phyloP scores from a whole-genome alignment of 2,329 filamentous ascomycete genomes.

The Neoarthrinium moseri region DNA sequence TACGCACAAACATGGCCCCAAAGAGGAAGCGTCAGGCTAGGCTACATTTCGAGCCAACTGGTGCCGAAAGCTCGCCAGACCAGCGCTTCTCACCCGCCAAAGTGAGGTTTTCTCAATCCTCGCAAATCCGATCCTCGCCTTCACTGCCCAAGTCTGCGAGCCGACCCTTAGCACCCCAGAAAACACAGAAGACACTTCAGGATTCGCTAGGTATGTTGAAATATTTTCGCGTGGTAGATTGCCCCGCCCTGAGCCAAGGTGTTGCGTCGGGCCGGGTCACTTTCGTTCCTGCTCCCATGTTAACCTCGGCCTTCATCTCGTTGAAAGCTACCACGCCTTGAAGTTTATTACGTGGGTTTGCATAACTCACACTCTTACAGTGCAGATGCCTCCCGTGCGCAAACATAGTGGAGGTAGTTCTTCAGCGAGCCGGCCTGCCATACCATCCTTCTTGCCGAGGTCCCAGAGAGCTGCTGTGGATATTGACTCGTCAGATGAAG shows the following conservation, averaged over 20 bases:
- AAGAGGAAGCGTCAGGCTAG: slow-evolving; percentile 24
- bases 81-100: slow-evolving; percentile 23
- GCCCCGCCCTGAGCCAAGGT: background rate
- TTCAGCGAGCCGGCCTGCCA: slow-evolving; percentile 6
- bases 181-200: background rate
- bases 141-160: slow-evolving; percentile 8
- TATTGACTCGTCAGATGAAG: slow-evolving; percentile 23
- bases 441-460: slow-evolving; percentile 26
- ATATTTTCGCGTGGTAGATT: background rate
- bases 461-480: slow-evolving; percentile 4
- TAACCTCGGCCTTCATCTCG: too few relatives aligned
- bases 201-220: slow-evolving; percentile 6
- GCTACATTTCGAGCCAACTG: slow-evolving; percentile 29
- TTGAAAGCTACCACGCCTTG: background rate
- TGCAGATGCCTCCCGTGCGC: background rate
- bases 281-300: background rate
- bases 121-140: slow-evolving; percentile 13
- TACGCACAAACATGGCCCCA: slow-evolving; percentile 18
- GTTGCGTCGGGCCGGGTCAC: background rate
- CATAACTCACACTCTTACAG: background rate
- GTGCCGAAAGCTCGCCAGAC: slow-evolving; percentile 17
- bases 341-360: background rate
- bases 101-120: slow-evolving; percentile 22
- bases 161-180: slow-evolving; percentile 10
- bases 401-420: background rate